A percentile compares a stretch with the other conserved stretches of the same genome.
Conservation (phyloP, 23 red algal species). For the Gracilaria vermiculophylla region DNA sequence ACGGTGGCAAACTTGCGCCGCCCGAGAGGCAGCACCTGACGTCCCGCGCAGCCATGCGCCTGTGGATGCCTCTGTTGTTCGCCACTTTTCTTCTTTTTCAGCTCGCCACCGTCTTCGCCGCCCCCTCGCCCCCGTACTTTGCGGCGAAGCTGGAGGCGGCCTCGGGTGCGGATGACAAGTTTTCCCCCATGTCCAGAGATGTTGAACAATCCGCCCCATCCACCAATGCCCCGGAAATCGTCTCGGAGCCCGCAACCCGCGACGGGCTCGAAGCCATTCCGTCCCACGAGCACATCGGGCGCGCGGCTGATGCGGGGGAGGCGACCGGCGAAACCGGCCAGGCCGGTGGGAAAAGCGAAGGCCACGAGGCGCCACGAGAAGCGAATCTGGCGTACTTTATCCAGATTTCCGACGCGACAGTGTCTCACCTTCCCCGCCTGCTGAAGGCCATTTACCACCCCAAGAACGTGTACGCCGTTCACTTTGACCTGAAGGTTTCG, state of each 20-base stretch:
- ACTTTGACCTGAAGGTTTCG: conserved; percentile 80
- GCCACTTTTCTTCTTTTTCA: conserved; percentile 24
- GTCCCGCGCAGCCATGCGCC: conserved; percentile 2
- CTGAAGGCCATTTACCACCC: conserved; percentile 52
- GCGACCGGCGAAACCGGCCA: neutral
- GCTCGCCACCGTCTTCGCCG: conserved; percentile 10
- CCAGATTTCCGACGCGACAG: conserved; percentile 46
- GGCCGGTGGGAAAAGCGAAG: neutral
- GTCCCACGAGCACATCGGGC: neutral
- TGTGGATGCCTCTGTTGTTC: conserved; percentile 6
- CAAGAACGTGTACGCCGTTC: conserved; percentile 74
- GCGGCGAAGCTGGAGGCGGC: neutral
- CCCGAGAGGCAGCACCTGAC: neutral
- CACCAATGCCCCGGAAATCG: neutral
- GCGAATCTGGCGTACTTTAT: conserved; percentile 75
- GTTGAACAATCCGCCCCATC: neutral
- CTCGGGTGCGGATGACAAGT: neutral
- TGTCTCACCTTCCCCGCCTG: conserved; percentile 38
- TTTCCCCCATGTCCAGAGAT: neutral
- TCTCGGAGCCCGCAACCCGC: neutral
- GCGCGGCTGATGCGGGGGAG: neutral
- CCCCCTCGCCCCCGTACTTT: neutral
- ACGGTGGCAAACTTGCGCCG: neutral
- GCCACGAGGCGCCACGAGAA: neutral
- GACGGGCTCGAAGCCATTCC: too few species aligned